Evolutionary conservation across 345 rosid species (phyloP).

Genomic region (Hibiscus tridactylites): DNA sequence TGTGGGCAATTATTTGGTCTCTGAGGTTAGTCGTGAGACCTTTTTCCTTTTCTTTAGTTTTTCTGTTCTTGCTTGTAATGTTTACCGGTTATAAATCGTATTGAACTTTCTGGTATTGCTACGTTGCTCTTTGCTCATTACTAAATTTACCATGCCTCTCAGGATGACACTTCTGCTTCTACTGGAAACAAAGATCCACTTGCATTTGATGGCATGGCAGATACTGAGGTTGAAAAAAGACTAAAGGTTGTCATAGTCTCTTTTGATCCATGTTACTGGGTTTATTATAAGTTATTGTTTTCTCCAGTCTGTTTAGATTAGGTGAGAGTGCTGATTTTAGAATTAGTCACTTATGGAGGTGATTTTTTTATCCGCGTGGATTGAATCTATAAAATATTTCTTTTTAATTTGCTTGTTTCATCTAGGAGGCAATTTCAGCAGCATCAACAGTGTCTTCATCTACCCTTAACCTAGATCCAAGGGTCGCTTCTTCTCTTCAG

Average conservation of each 20-base stretch:
- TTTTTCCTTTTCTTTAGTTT: slow-evolving; percentile 6
- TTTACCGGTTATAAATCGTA: neutral
- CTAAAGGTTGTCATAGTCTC: slow-evolving; percentile 44
- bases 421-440: slow-evolving; percentile 73
- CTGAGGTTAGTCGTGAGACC: slow-evolving; percentile 62
- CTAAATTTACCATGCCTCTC: slow-evolving; percentile 8
- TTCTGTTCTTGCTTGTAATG: slow-evolving; percentile 5
- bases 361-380: neutral
- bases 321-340: neutral
- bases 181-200: slow-evolving; percentile 69
- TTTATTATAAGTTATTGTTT: neutral
- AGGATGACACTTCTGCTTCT: slow-evolving; percentile 67
- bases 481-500: slow-evolving; percentile 49
- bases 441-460: slow-evolving; percentile 50
- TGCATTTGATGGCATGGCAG: slow-evolving; percentile 78
- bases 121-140: slow-evolving; percentile 15
- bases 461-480: slow-evolving; percentile 50
- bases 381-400: neutral
- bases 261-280: neutral
- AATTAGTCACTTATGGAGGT: neutral
- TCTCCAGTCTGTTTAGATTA: neutral
- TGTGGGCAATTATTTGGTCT: slow-evolving; percentile 82
- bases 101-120: slow-evolving; percentile 2
- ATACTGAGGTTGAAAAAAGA: slow-evolving; percentile 79
- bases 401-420: slow-evolving; percentile 11